Evolutionary conservation across 805 yeast species (phyloP).

Genomic region (Kockiozyma suomiensis): DNA sequence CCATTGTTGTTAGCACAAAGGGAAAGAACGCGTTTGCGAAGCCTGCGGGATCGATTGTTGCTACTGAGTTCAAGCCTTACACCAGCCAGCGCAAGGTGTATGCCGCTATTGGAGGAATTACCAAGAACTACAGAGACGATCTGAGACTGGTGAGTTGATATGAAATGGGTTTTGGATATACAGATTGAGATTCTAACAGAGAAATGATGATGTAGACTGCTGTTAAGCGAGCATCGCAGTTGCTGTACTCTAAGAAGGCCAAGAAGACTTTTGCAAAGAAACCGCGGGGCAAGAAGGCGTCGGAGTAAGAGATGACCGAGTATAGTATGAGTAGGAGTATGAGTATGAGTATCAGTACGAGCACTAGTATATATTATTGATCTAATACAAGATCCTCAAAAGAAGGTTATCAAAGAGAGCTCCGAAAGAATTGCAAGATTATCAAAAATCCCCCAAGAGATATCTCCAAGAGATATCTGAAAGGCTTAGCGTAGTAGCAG

Average conservation of each 20-base stretch:
- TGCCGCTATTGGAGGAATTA: constrained; percentile 50
- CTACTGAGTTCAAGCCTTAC: constrained; percentile 48
- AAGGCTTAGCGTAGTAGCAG: too few relatives aligned
- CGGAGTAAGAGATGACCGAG: constrained; percentile 9
- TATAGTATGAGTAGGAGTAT: background rate
- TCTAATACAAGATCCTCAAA: too few relatives aligned
- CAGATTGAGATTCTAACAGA: constrained; percentile 1
- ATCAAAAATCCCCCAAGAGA: too few relatives aligned
- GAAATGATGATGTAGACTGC: constrained; percentile 46
- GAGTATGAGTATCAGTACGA: background rate
- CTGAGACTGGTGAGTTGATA: constrained; percentile 38
- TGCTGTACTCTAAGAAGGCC: constrained; percentile 46
- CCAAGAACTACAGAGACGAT: constrained; percentile 54
- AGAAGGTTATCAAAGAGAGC: too few relatives aligned
- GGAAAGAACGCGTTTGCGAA: constrained; percentile 48
- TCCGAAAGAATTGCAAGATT: too few relatives aligned
- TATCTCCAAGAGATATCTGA: too few relatives aligned
- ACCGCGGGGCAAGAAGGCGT: constrained; percentile 32
- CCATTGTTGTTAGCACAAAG: constrained; percentile 49
- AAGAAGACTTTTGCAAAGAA: constrained; percentile 43
- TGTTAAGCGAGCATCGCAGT: constrained; percentile 52
- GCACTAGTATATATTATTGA: constrained; percentile 2
- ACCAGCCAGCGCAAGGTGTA: constrained; percentile 50
- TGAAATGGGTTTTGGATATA: background rate
- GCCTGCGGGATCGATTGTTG: constrained; percentile 49